Evolutionary conservation across 73 alveolate species (phyloP), one percentile per base, ranked within the genome.

Genomic region (Paraurostyla sp.): DNA sequence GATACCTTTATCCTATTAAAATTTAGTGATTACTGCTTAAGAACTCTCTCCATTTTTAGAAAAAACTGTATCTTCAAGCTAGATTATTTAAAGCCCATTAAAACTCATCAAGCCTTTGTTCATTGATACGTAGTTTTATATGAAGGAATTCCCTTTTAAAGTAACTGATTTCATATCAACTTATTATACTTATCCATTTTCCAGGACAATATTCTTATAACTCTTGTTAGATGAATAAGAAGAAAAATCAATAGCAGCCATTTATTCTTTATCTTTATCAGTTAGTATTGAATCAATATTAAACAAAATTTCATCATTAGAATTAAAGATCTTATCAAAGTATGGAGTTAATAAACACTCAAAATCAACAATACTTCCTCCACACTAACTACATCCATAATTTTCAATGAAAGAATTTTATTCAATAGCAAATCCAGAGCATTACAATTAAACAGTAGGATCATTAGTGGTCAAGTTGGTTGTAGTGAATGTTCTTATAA

Each of bases 341-440:
- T 65, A 11, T 1, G 3, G 13, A 6, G 82, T 65, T 38, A 58
- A 36, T 4, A 65, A 6, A 65, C 82, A 65, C 41, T 65, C 82
- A 65, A 65, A 65, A 15, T 38, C 6, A 0, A 65, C 2, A 1
- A 65, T 65, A 22, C 60, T 38, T 1, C 82, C 82, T 38, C 82
- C 82, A 65, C 41, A 65, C 25, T 65, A 6, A 65, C 60, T 56
- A 38, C 82, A 65, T 40, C 82, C 82, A 65, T 65, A 65, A 65
- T 65, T 65, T 16, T 65, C 3, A 11, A 9, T 38, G 38, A 65
- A 65, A 13, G 9, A 38, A 35, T 65, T 65, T 18, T 40, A 2
- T 11, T 11, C 1, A 1, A 65, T 38, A 11, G 35, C 40, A 33
- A 65, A 38, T 22, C 82, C 82, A 13, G 60, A 38, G 36, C 82